phyloP scores from a whole-genome alignment of 2,329 filamentous ascomycete species.

The Endothia cerciana region DNA sequence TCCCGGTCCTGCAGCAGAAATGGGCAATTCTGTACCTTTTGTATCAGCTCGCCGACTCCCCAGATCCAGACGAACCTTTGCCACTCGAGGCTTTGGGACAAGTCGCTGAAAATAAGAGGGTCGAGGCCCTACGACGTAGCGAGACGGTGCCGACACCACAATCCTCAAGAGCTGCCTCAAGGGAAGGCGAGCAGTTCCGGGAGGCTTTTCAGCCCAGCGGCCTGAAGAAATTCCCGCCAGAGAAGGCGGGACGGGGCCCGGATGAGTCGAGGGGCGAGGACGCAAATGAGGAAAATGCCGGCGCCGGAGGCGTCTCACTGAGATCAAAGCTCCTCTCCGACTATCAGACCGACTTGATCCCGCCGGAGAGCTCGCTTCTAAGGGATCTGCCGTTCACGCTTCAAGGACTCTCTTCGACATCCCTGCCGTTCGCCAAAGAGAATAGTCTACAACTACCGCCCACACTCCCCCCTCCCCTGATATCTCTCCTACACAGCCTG shows the following conservation, averaged over 20 bases:
- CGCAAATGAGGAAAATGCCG: conserved; percentile 36
- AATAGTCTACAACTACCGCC: conserved; percentile 75
- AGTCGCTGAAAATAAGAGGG: conserved; percentile 38
- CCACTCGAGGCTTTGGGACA: conserved; percentile 48
- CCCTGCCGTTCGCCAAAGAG: conserved; percentile 73
- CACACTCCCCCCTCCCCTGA: conserved; percentile 79
- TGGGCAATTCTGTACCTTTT: conserved; percentile 95
- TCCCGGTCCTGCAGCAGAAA: conserved; percentile 92
- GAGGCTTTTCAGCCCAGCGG: conserved; percentile 61
- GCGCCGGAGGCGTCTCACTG: conserved; percentile 55
- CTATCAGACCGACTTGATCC: conserved; percentile 60
- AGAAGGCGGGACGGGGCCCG: conserved; percentile 43
- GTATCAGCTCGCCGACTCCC: conserved; percentile 76
- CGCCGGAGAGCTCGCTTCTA: conserved; percentile 68
- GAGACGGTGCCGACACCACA: conserved; percentile 37
- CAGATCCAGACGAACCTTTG: conserved; percentile 57
- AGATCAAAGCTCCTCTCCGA: conserved; percentile 62
- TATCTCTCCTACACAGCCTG: conserved; percentile 85
- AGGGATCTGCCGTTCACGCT: conserved; percentile 90
- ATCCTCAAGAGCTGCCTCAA: conserved; percentile 41
- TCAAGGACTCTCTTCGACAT: conserved; percentile 87
- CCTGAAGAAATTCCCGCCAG: conserved; percentile 48
- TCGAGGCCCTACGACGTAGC: conserved; percentile 23
- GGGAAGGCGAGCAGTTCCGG: conserved; percentile 51
- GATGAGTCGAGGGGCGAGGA: conserved; percentile 41